A percentile compares a stretch with the other conserved stretches of the same genome.
Evolutionary conservation across 2,329 filamentous ascomycete species (phyloP).

Genomic region (Eutypa lata): DNA sequence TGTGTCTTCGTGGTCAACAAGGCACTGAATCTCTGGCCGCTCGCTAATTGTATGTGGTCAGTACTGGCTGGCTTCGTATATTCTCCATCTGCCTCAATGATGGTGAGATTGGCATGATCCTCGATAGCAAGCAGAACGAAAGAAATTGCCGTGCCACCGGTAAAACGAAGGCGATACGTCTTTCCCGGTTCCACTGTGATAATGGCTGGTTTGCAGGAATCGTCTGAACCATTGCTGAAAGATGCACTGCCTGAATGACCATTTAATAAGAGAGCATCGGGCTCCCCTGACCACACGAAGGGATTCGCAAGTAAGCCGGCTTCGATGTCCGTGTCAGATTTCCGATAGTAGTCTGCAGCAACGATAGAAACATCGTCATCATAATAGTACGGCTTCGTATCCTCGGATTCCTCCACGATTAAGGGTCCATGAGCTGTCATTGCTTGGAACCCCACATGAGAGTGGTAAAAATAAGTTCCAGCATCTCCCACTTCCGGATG

Average conservation of each 20-base stretch:
- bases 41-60: constrained; percentile 51
- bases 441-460: constrained; percentile 62
- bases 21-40: constrained; percentile 58
- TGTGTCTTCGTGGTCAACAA: constrained; percentile 51
- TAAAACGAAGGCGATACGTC: constrained; percentile 60
- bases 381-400: constrained; percentile 46
- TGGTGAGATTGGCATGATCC: constrained; percentile 49
- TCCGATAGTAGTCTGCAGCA: constrained; percentile 55
- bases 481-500: constrained; percentile 49
- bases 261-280: constrained; percentile 55
- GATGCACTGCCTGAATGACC: constrained; percentile 45
- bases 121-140: constrained; percentile 54
- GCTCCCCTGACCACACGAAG: constrained; percentile 59
- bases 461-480: constrained; percentile 68
- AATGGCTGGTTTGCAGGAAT: constrained; percentile 42
- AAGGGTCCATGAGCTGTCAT: constrained; percentile 55
- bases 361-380: constrained; percentile 58
- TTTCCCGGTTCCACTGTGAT: constrained; percentile 58
- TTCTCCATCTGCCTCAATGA: constrained; percentile 59
- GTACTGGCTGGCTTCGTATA: constrained; percentile 48
- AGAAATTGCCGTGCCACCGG: constrained; percentile 54
- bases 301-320: constrained; percentile 44
- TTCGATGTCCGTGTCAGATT: constrained; percentile 50
- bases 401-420: constrained; percentile 48
- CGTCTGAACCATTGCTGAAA: constrained; percentile 30